Conservation (phyloP, 805 yeast genomes). For the Teunomyces lycoperdinae region DNA sequence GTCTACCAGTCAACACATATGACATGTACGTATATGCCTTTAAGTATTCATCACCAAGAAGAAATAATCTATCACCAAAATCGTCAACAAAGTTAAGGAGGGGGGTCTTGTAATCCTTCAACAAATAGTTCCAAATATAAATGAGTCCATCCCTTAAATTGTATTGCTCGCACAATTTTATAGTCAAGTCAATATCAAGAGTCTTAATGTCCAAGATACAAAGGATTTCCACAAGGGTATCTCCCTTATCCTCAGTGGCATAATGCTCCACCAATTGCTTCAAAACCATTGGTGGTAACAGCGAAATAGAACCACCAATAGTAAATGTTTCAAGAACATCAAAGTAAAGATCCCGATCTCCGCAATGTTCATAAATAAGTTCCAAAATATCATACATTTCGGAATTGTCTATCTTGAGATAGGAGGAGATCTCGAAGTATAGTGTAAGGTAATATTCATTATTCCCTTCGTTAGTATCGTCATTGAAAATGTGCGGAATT, state of each 20-base stretch:
- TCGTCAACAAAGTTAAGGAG: constrained; percentile 53
- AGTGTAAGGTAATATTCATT: constrained; percentile 16
- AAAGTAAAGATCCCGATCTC: constrained; percentile 43
- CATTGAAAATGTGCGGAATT: constrained; percentile 37
- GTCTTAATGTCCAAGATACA: constrained; percentile 65
- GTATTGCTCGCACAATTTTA: constrained; percentile 56
- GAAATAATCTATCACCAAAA: constrained; percentile 16
- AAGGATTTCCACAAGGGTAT: constrained; percentile 60
- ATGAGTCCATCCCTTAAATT: constrained; percentile 59
- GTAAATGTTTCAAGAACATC: constrained; percentile 52
- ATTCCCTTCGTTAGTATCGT: constrained; percentile 11
- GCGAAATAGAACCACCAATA: constrained; percentile 40
- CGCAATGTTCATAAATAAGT: constrained; percentile 23
- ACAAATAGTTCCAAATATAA: constrained; percentile 67
- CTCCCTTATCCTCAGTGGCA: constrained; percentile 38
- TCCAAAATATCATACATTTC: constrained; percentile 16
- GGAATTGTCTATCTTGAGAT: constrained; percentile 2
- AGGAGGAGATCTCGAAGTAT: constrained; percentile 15
- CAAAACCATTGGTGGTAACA: constrained; percentile 62
- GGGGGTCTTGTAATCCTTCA: constrained; percentile 73
- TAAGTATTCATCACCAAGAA: constrained; percentile 7
- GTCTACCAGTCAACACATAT: constrained; percentile 70
- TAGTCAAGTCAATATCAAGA: constrained; percentile 76
- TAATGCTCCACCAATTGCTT: constrained; percentile 58
- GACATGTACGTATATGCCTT: constrained; percentile 54